phyloP scores from a whole-genome alignment of 768 basidiomycete genomes.

The Rhizopogon vulgaris region DNA sequence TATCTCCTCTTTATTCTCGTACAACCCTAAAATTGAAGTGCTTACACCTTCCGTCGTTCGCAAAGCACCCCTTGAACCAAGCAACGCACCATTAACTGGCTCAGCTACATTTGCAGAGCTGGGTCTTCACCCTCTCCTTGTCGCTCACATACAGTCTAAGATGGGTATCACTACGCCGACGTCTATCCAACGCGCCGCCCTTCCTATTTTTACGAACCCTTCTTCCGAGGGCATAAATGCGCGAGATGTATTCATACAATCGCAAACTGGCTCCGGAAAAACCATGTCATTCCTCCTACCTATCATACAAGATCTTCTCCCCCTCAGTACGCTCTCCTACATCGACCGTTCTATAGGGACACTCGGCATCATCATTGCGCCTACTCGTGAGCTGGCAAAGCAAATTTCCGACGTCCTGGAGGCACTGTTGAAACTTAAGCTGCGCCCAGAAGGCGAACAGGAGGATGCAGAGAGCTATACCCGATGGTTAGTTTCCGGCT shows the following conservation, averaged over 20 bases:
- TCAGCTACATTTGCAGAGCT: slow-evolving; percentile 77
- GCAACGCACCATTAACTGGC: slow-evolving; percentile 76
- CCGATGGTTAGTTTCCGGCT: slow-evolving; percentile 89
- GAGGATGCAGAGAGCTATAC: slow-evolving; percentile 54
- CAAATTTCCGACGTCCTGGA: slow-evolving; percentile 97
- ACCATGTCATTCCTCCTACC: slow-evolving; percentile 91
- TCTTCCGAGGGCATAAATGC: slow-evolving; percentile 30
- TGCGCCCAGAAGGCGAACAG: slow-evolving; percentile 50
- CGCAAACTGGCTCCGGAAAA: slow-evolving; percentile 96
- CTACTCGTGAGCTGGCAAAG: slow-evolving; percentile 92
- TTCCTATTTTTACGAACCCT: slow-evolving; percentile 53
- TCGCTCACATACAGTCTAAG: slow-evolving; percentile 70
- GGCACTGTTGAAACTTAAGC: slow-evolving; percentile 66
- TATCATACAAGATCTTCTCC: slow-evolving; percentile 90
- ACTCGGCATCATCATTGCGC: slow-evolving; percentile 88
- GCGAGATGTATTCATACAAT: slow-evolving; percentile 88
- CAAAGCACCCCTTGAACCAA: slow-evolving; percentile 42
- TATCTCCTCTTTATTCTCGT: slow-evolving; percentile 87
- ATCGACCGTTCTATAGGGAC: slow-evolving; percentile 95
- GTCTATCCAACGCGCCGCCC: slow-evolving; percentile 74
- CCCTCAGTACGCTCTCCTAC: slow-evolving; percentile 82
- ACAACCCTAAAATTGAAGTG: slow-evolving; percentile 63
- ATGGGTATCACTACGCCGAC: slow-evolving; percentile 84
- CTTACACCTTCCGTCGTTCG: slow-evolving; percentile 23
- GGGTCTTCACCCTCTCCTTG: slow-evolving; percentile 77